A percentile compares a stretch with the other conserved stretches of the same genome.
phyloP scores from a whole-genome alignment of 768 basidiomycete genomes.

The Agrocybe pediades region DNA sequence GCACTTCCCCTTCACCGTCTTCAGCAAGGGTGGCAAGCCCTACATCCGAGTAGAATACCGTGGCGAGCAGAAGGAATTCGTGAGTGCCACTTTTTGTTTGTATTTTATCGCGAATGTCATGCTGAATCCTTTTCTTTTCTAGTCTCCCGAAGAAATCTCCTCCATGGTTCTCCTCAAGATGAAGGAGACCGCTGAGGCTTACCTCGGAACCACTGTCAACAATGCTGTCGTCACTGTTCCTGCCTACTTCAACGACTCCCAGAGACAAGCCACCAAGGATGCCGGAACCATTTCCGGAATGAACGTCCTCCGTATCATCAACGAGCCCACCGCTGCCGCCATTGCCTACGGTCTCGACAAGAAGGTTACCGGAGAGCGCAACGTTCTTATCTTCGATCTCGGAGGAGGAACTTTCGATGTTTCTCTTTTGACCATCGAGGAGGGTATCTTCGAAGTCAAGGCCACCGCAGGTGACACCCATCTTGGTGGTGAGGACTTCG shows the following conservation, averaged over 20 bases:
- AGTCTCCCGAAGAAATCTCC: constrained; percentile 44
- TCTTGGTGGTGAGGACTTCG: constrained; percentile 99
- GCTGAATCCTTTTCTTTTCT: constrained; percentile 30
- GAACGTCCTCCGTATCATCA: constrained; percentile 99
- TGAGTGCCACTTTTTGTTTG: constrained; percentile 38
- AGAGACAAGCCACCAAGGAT: constrained; percentile 98
- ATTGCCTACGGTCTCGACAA: constrained; percentile 99
- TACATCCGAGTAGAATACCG: constrained; percentile 90
- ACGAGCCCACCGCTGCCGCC: constrained; percentile 99
- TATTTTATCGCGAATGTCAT: not conserved
- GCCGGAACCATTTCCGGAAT: constrained; percentile 98
- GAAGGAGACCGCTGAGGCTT: not conserved
- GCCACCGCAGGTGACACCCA: constrained; percentile 99
- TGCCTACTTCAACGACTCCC: constrained; percentile 99
- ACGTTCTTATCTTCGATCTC: constrained; percentile 99
- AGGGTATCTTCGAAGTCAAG: constrained; percentile 99
- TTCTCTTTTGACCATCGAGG: constrained; percentile 95
- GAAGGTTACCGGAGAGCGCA: constrained; percentile 93
- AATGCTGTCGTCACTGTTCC: constrained; percentile 57
- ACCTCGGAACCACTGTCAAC: not conserved
- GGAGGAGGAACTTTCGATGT: constrained; percentile 99
- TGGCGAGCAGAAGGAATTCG: constrained; percentile 92
- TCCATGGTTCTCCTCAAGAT: not conserved
- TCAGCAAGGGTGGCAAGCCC: constrained; percentile 87
- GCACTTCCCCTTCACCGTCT: constrained; percentile 94